Evolutionary conservation across 2,329 filamentous ascomycete species (phyloP).

Genomic region (Periconia digitata): DNA sequence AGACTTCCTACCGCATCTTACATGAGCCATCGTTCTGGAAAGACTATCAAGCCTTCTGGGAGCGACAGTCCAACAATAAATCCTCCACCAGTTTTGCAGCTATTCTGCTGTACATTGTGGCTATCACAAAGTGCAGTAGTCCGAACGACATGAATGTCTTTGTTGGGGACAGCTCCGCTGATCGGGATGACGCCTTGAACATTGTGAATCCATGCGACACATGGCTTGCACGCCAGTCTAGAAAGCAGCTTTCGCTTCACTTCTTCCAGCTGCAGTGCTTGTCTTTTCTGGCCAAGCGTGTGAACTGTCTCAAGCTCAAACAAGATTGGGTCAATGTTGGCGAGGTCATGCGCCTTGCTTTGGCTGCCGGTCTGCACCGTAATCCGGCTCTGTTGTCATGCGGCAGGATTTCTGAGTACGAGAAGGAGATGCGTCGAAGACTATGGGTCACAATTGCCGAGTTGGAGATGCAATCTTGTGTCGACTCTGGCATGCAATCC

Average conservation of each 20-base stretch:
- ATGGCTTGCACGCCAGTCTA: slow-evolving; percentile 49
- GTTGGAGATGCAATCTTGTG: slow-evolving; percentile 57
- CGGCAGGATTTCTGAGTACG: slow-evolving; percentile 41
- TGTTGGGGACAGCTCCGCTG: slow-evolving; percentile 46
- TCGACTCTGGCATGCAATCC: slow-evolving; percentile 58
- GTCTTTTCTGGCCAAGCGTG: slow-evolving; percentile 52
- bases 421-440: slow-evolving; percentile 57
- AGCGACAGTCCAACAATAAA: slow-evolving; percentile 23
- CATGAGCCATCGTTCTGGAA: slow-evolving; percentile 56
- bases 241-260: slow-evolving; percentile 55
- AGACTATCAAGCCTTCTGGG: slow-evolving; percentile 55
- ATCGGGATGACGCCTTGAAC: slow-evolving; percentile 42
- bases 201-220: slow-evolving; percentile 45
- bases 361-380: slow-evolving; percentile 57
- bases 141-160: slow-evolving; percentile 37
- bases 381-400: slow-evolving; percentile 44
- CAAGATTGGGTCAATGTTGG: slow-evolving; percentile 56
- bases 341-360: slow-evolving; percentile 54
- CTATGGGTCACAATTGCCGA: slow-evolving; percentile 61
- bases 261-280: slow-evolving; percentile 57
- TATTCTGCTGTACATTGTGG: slow-evolving; percentile 44
- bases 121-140: slow-evolving; percentile 40
- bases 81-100: slow-evolving; percentile 40
- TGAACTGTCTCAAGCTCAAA: slow-evolving; percentile 56
- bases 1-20: slow-evolving; percentile 55